These are phyloP conservation scores for Priceomyces haplophilus DNA, from an alignment of 805 yeast genomes.

Conservation along the genomic window DNA sequence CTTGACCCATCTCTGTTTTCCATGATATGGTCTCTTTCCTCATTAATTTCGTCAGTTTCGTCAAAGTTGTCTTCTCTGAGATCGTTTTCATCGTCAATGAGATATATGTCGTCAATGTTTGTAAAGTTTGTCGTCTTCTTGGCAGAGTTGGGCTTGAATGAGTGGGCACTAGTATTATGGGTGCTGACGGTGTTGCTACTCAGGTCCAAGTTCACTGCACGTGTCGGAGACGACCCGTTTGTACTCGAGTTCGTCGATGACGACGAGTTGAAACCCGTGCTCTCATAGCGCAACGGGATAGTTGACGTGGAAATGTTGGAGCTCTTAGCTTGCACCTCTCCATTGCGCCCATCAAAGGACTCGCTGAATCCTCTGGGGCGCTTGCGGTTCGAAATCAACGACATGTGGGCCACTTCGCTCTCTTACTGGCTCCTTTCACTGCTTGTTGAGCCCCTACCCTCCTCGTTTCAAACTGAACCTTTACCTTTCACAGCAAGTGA, in stretches of 20 bases:
- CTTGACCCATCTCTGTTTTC: slow-evolving; percentile 12
- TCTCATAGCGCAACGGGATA: slow-evolving; percentile 10
- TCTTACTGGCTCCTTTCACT: background rate
- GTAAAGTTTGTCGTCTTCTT: slow-evolving; percentile 2
- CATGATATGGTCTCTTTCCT: slow-evolving; percentile 11
- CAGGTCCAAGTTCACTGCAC: slow-evolving; percentile 8
- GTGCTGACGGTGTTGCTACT: slow-evolving; percentile 6
- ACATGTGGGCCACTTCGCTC: slow-evolving; percentile 19
- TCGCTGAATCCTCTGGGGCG: slow-evolving; percentile 46
- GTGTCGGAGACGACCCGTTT: slow-evolving; percentile 8
- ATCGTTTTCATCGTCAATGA: slow-evolving; percentile 9
- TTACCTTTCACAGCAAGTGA: background rate
- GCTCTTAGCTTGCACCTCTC: slow-evolving; percentile 4
- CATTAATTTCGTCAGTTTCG: slow-evolving; percentile 17
- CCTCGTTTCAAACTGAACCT: background rate
- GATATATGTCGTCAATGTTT: slow-evolving; percentile 8
- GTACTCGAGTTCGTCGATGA: slow-evolving; percentile 9
- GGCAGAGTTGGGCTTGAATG: slow-evolving; percentile 1
- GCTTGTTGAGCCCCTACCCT: background rate
- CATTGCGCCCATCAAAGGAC: slow-evolving; percentile 23
- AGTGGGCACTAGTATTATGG: slow-evolving; percentile 3
- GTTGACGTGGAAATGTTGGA: slow-evolving; percentile 8
- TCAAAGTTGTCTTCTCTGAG: slow-evolving; percentile 6
- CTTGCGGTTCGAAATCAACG: slow-evolving; percentile 40
- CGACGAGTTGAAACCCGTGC: slow-evolving; percentile 8